A percentile compares a stretch with the other conserved stretches of the same genome.
Conservation (phyloP, 2,329 filamentous ascomycete species). For the Westerdykella sp. region DNA sequence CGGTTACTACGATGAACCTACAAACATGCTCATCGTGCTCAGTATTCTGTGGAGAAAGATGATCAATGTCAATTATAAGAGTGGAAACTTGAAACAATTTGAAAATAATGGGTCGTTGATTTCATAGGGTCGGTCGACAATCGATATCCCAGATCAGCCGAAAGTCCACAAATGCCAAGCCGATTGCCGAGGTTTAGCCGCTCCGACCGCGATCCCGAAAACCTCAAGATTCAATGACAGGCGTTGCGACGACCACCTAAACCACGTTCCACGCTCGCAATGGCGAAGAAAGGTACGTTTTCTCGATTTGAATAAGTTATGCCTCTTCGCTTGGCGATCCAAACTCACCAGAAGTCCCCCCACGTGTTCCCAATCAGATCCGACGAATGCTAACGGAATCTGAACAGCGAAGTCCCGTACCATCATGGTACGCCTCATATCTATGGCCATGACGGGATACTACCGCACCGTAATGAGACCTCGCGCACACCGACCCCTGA, state of each 20-base stretch:
- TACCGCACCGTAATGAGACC: constrained; percentile 88
- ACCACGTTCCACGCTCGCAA: constrained; percentile 10
- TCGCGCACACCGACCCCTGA: constrained; percentile 73
- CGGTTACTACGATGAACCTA: too few species aligned
- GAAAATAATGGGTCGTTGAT: too few species aligned
- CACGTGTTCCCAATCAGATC: background rate
- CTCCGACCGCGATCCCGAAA: background rate
- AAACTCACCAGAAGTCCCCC: background rate
- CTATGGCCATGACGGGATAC: constrained; percentile 98
- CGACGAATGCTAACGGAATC: background rate
- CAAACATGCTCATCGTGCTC: too few species aligned
- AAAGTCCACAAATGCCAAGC: background rate
- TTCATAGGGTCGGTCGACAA: too few species aligned
- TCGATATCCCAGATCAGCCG: too few species aligned
- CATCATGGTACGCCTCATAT: constrained; percentile 87
- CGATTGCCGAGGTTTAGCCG: background rate
- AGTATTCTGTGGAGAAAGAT: too few species aligned
- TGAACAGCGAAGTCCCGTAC: constrained; percentile 77
- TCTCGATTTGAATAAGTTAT: background rate
- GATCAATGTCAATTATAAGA: too few species aligned
- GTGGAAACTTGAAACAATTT: too few species aligned
- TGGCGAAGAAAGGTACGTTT: constrained; percentile 33
- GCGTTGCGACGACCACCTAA: background rate
- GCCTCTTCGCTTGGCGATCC: too few species aligned
- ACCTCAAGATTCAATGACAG: background rate